Base-by-base conservation (phyloP, 179 eudicot genomes). In the Drosera spatulata region DNA sequence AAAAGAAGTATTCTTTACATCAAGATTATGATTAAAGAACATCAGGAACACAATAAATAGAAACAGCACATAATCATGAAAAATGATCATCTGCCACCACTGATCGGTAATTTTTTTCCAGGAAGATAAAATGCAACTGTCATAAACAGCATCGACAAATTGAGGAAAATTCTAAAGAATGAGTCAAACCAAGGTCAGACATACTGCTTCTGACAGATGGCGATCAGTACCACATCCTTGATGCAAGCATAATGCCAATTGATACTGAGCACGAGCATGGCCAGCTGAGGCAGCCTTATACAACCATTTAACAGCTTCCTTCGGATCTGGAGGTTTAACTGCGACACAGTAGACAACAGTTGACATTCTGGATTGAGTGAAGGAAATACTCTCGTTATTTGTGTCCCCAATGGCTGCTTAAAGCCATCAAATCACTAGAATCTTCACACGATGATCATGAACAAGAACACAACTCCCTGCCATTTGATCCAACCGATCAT, bases 201-300 rank as follows among this genome's bases (percentile, higher is more conserved):
- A 43, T 77, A 89, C 97, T 56, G 97, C 91, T 80, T 79, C 84
- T 22, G 65, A 66, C 9, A 74, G 66, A 72, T 78, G 81, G 61
- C 50, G 81, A 55, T 59, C 65, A 53, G 78, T 66, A 49, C 84
- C 96, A 60, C 82, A 82, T 33, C 87, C 95, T 53, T 80, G 82
- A 66, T 88, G 96, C 41, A 82, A 74, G 70, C 91, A 91, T 50
- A 91, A 81, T 4, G 95, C 98, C 22, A 91, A 79, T 70, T 91
- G 96, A 67, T 91, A 91, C 66, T 85, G 98, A 45, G 96, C 95
- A 68, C 97, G 97, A 43, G 76, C 79, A 75, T 85, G 81, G 43
- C 95, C 95, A 44, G 88, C 74, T 56, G 68, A 40, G 39, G 98
- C 85, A 62, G 95, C 81, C 62, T 80, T 63, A 54, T 67, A 62